These are phyloP conservation scores for Bolboschoenoplectus hybrid DNA, from an alignment of 202 grass and related monocot species.

Conservation along the genomic window DNA sequence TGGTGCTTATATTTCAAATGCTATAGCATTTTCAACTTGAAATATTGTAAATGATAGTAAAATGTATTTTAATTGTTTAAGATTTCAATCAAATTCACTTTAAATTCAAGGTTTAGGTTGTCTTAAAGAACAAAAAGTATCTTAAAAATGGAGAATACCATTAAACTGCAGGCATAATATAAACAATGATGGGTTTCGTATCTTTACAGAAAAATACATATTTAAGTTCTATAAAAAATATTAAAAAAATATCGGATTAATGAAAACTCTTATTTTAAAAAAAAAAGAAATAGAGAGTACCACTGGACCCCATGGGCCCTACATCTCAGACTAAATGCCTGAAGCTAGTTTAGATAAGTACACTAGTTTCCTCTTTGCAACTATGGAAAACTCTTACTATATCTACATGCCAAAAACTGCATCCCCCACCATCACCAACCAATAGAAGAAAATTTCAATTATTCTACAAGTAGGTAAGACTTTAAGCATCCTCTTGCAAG, in stretches of 20 bases:
- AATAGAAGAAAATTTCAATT: neutral
- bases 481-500: neutral
- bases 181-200: no score
- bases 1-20: no score
- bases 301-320: neutral
- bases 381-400: neutral
- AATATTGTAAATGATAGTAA: neutral
- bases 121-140: neutral
- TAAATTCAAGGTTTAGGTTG: neutral
- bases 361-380: neutral
- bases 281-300: neutral
- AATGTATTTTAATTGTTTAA: neutral
- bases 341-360: neutral
- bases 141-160: no score
- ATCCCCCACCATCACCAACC: neutral
- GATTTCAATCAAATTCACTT: neutral
- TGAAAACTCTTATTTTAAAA: no score
- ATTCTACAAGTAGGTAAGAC: neutral
- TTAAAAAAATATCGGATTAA: no score
- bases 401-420: neutral
- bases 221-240: no score
- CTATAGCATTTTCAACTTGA: neutral
- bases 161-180: no score
- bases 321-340: neutral
- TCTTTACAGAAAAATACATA: no score